Percentiles rank a stretch among this genome's conserved stretches.
Conservation (phyloP, 805 yeast genomes). For the Candida michaelii region DNA sequence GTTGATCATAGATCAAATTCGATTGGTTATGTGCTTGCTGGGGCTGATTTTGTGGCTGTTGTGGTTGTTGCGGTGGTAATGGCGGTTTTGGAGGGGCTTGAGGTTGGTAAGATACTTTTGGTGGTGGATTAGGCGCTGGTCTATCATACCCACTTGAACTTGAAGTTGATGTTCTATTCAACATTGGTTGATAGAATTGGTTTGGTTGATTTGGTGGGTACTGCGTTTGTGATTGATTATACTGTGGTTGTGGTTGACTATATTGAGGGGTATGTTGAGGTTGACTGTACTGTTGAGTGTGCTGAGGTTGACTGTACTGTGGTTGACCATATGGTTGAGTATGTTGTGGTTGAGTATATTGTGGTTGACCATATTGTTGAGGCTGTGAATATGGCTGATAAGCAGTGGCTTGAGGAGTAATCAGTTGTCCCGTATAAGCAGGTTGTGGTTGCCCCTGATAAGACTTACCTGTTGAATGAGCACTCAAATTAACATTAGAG, state of each 20-base stretch:
- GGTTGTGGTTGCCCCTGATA: conserved; percentile 1
- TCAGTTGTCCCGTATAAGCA: not conserved
- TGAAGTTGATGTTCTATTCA: conserved; percentile 7
- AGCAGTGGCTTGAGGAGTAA: conserved; percentile 3
- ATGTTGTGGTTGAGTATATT: not conserved
- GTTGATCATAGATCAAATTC: conserved; percentile 31
- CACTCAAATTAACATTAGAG: conserved; percentile 10
- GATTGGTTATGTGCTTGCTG: conserved; percentile 5
- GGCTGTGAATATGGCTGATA: not conserved
- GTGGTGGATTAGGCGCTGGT: conserved; percentile 15
- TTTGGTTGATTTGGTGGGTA: not conserved
- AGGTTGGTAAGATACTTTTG: conserved; percentile 7
- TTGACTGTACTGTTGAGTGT: not conserved
- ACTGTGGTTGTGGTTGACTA: conserved; percentile 6
- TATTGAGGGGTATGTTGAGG: conserved; percentile 1
- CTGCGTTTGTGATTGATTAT: not conserved
- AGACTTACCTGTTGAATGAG: conserved; percentile 8
- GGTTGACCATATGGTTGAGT: conserved; percentile 2
- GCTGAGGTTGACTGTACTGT: conserved; percentile 1
- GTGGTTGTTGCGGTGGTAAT: conserved; percentile 5
- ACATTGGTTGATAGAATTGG: conserved; percentile 10
- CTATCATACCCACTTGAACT: conserved; percentile 6
- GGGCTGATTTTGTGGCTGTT: not conserved
- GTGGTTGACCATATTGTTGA: not conserved
- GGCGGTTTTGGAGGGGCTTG: not conserved